Conservation (phyloP, 1,284 basidiomycete genomes). For the Ceratobasidium sp. region DNA sequence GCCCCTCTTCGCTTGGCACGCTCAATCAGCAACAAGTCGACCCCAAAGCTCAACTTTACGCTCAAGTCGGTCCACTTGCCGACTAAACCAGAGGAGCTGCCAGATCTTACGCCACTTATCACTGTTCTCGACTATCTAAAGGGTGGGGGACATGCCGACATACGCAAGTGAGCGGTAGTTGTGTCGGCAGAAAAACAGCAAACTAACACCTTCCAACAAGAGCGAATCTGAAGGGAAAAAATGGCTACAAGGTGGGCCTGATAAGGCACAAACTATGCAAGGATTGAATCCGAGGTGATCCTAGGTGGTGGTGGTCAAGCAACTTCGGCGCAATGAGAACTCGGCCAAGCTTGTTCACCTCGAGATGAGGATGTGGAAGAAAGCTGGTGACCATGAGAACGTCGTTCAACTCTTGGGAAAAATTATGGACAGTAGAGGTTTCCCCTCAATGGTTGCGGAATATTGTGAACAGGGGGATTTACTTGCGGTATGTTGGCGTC, state of each 20-base stretch:
- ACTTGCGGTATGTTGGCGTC: conserved; percentile 7
- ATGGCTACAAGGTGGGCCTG: not conserved
- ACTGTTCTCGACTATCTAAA: conserved; percentile 5
- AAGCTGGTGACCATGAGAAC: not conserved
- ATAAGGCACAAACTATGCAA: not conserved
- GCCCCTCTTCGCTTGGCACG: not conserved
- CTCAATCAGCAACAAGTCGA: not conserved
- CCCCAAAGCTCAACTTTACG: not conserved
- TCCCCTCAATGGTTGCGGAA: conserved; percentile 14
- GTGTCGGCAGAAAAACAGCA: too few species aligned
- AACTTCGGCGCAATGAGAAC: not conserved
- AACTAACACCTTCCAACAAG: not conserved
- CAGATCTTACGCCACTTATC: not conserved
- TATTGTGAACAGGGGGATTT: conserved; percentile 15
- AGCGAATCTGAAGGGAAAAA: not conserved
- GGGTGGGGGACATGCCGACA: conserved; percentile 18
- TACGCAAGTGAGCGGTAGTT: not conserved
- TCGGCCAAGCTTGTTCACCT: not conserved
- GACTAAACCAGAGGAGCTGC: not conserved
- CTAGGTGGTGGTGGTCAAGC: conserved; percentile 15
- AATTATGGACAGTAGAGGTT: not conserved
- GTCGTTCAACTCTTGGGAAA: conserved; percentile 10
- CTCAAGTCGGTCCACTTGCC: not conserved
- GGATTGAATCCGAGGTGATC: too few species aligned
- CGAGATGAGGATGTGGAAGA: conserved; percentile 23